phyloP scores from a whole-genome alignment of 441 rosid species.

The Pelargonium citronellum region DNA sequence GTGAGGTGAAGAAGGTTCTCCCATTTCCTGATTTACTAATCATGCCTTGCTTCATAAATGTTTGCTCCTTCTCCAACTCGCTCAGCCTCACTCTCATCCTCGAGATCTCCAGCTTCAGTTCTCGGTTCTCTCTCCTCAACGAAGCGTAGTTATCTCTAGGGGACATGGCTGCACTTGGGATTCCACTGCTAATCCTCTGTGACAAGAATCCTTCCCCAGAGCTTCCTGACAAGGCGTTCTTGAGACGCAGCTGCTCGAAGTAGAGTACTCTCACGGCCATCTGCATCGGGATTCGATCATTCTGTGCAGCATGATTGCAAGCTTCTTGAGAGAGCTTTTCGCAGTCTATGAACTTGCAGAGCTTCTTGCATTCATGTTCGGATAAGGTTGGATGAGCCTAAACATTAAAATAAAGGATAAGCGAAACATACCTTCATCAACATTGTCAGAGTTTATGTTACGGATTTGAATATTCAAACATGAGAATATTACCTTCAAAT shows the following conservation, averaged over 20 bases:
- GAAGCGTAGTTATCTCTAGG: constrained; percentile 84
- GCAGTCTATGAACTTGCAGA: constrained; percentile 68
- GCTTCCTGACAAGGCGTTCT: constrained; percentile 52
- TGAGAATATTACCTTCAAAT: constrained; percentile 54
- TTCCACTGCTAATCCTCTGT: constrained; percentile 62
- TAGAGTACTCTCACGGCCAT: constrained; percentile 55
- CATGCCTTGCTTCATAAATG: constrained; percentile 73
- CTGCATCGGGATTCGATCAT: constrained; percentile 61
- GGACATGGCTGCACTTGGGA: constrained; percentile 69
- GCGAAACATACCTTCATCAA: not conserved
- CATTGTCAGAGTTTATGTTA: not conserved
- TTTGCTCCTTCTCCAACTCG: constrained; percentile 78
- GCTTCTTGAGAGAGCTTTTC: constrained; percentile 70
- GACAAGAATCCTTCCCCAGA: constrained; percentile 58
- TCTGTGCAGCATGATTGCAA: constrained; percentile 63
- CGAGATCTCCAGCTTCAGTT: constrained; percentile 79
- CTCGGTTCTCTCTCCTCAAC: constrained; percentile 75
- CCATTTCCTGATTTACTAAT: constrained; percentile 62
- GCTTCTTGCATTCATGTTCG: constrained; percentile 62
- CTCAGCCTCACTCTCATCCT: constrained; percentile 84
- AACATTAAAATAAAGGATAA: constrained; percentile 5
- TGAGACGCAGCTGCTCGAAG: constrained; percentile 59
- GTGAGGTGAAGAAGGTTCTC: constrained; percentile 55
- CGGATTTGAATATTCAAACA: not conserved
- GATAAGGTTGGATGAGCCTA: constrained; percentile 69